Conservation (phyloP, 805 yeast genomes). For the Suhomyces sp. region DNA sequence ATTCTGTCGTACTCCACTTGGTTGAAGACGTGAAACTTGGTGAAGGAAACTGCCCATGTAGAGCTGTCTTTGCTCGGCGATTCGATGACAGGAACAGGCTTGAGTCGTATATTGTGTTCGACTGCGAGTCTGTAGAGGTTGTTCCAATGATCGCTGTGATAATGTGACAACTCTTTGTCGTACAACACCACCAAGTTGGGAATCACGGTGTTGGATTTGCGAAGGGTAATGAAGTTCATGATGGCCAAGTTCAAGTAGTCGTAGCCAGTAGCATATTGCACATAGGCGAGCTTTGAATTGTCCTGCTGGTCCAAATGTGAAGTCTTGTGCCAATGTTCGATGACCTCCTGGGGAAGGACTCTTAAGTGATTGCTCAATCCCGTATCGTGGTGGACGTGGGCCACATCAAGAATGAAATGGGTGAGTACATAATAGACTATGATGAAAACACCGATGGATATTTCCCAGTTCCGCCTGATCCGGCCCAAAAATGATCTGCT, state of each 20-base stretch:
- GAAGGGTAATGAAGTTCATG: conserved; percentile 40
- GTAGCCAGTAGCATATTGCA: conserved; percentile 56
- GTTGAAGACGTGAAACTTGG: conserved; percentile 53
- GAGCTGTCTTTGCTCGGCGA: conserved; percentile 14
- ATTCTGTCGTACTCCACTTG: conserved; percentile 49
- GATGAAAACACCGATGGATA: conserved; percentile 18
- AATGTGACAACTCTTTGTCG: conserved; percentile 13
- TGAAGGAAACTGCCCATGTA: conserved; percentile 51
- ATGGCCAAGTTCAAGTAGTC: conserved; percentile 52
- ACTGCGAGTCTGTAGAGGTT: conserved; percentile 11
- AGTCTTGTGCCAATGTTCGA: conserved; percentile 12
- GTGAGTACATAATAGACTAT: conserved; percentile 18
- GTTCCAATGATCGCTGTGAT: conserved; percentile 12
- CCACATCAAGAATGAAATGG: conserved; percentile 14
- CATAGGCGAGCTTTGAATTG: conserved; percentile 45
- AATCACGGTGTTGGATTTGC: conserved; percentile 30
- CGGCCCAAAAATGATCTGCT: neutral
- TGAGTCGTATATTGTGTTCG: conserved; percentile 23
- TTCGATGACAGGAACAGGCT: conserved; percentile 18
- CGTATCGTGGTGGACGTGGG: conserved; percentile 8
- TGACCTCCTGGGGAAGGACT: conserved; percentile 23
- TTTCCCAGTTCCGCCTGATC: conserved; percentile 21
- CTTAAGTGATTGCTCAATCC: conserved; percentile 16
- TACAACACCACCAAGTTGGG: conserved; percentile 49
- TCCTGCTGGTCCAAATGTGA: neutral